Evolutionary conservation across 768 basidiomycete genomes (phyloP).

Genomic region (Amanita rubescens): DNA sequence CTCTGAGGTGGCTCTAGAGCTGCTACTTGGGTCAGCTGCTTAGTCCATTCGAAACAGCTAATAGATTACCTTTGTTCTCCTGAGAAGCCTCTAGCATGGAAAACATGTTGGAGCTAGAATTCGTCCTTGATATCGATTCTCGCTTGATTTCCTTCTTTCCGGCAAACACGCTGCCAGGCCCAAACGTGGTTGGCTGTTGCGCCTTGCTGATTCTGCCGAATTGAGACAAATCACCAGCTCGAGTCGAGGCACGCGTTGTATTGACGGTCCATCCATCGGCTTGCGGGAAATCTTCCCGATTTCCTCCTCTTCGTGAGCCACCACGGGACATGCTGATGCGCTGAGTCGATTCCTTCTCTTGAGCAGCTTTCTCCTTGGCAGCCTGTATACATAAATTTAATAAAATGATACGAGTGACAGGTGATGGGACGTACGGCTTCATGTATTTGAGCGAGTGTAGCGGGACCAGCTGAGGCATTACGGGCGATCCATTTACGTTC

Average conservation of each 20-base stretch:
- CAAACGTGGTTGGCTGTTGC: constrained; percentile 60
- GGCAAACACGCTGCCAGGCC: constrained; percentile 78
- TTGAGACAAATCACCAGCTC: constrained; percentile 79
- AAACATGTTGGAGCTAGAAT: constrained; percentile 82
- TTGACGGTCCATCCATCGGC: constrained; percentile 85
- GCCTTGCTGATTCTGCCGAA: constrained; percentile 81
- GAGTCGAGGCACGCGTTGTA: constrained; percentile 51
- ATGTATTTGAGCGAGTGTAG: constrained; percentile 86
- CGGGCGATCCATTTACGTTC: constrained; percentile 75
- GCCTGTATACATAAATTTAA: constrained; percentile 35
- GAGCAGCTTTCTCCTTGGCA: constrained; percentile 72
- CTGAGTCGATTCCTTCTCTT: constrained; percentile 51
- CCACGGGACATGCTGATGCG: constrained; percentile 81
- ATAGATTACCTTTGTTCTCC: constrained; percentile 42
- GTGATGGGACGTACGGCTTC: constrained; percentile 53
- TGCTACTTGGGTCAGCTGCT: constrained; percentile 17
- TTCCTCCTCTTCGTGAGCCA: constrained; percentile 81
- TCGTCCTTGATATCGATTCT: constrained; percentile 72
- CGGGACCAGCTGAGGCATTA: constrained; percentile 66
- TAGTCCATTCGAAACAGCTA: background rate
- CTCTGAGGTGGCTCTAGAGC: constrained; percentile 49
- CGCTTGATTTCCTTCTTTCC: constrained; percentile 65
- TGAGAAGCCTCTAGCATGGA: constrained; percentile 68
- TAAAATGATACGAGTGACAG: background rate
- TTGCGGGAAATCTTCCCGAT: constrained; percentile 50